phyloP scores from a whole-genome alignment of 2,329 filamentous ascomycete species.

The Botrytis fabae region DNA sequence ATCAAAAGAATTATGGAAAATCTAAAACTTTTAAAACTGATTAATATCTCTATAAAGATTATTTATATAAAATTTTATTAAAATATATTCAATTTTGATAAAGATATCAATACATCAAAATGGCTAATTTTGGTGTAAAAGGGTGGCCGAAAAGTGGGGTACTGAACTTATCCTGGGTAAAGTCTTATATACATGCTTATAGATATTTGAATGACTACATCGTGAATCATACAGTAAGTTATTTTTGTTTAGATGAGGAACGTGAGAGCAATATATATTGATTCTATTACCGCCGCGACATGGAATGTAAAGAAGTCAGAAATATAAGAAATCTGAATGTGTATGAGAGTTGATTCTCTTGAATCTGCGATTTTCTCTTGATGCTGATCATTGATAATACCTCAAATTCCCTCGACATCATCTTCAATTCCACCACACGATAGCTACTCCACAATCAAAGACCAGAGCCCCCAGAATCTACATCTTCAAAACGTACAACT shows the following conservation, averaged over 20 bases:
- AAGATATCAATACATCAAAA: too few species aligned
- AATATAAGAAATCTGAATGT: not conserved
- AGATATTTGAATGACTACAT: not conserved
- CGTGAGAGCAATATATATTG: not conserved
- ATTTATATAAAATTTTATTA: too few species aligned
- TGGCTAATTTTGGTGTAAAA: too few species aligned
- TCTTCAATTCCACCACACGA: not conserved
- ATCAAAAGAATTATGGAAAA: too few species aligned
- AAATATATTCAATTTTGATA: too few species aligned
- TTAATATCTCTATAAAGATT: too few species aligned
- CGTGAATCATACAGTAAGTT: not conserved
- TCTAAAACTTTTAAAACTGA: too few species aligned
- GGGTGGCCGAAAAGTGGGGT: too few species aligned
- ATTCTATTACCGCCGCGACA: not conserved
- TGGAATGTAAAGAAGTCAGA: fast-evolving
- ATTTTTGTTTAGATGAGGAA: not conserved
- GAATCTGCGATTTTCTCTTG: fast-evolving
- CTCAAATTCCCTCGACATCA: not conserved
- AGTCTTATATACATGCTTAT: not conserved
- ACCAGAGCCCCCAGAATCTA: not conserved
- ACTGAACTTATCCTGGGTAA: fast-evolving
- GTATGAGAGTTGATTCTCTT: not conserved
- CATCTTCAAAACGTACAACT: too few species aligned
- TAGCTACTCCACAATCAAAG: not conserved
- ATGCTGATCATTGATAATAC: fast-evolving